Conservation (phyloP, 345 rosid species). For the Ailanthus altissimus region DNA sequence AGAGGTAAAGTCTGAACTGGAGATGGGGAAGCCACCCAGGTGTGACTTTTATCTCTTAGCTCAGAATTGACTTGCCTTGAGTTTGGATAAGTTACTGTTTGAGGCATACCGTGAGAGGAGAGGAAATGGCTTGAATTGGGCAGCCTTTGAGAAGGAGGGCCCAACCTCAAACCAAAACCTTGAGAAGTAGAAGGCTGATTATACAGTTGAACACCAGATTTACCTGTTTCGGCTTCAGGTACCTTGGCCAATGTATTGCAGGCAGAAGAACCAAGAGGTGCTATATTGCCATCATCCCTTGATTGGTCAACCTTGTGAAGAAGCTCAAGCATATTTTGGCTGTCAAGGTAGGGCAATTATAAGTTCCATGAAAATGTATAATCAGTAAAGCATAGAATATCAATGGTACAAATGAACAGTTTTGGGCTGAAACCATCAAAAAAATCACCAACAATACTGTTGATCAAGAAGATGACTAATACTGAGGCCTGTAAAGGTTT, state of each 20-base stretch:
- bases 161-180: slow-evolving; percentile 53
- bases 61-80: slow-evolving; percentile 28
- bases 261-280: slow-evolving; percentile 23
- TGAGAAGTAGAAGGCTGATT: slow-evolving; percentile 42
- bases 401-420: not conserved
- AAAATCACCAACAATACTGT: not conserved
- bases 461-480: not conserved
- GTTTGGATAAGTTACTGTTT: slow-evolving; percentile 16
- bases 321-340: slow-evolving; percentile 46
- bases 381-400: not conserved
- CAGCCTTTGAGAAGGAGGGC: slow-evolving; percentile 46
- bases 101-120: slow-evolving; percentile 32
- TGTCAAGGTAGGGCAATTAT: slow-evolving; percentile 19
- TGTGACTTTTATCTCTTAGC: slow-evolving; percentile 32
- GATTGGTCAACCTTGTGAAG: slow-evolving; percentile 40
- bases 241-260: slow-evolving; percentile 18
- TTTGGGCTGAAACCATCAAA: not conserved
- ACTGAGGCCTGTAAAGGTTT: not conserved
- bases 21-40: slow-evolving; percentile 32
- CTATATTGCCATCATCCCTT: slow-evolving; percentile 25
- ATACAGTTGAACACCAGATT: slow-evolving; percentile 22
- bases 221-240: slow-evolving; percentile 21
- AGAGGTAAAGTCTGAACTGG: slow-evolving; percentile 30
- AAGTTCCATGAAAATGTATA: not conserved
- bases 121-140: slow-evolving; percentile 25